phyloP scores from a whole-genome alignment of 768 basidiomycete species.

The Crassisporium funariophilum region DNA sequence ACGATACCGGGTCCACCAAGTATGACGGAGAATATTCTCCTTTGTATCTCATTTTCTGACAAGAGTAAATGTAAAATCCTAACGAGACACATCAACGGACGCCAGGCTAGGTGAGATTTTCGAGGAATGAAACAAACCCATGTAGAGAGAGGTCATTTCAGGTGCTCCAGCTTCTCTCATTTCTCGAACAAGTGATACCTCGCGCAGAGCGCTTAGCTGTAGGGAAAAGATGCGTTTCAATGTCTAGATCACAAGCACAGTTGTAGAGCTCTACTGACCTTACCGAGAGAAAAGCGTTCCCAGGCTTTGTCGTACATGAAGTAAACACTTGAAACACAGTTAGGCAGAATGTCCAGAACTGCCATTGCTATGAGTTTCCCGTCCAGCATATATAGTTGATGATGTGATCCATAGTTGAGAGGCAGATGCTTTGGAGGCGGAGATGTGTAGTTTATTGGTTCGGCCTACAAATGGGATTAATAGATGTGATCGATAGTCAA shows the following conservation, averaged over 20 bases:
- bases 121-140: constrained; percentile 59
- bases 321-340: constrained; percentile 81
- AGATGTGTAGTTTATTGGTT: constrained; percentile 60
- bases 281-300: constrained; percentile 75
- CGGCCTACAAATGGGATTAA: constrained; percentile 39
- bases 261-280: constrained; percentile 44
- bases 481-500: background rate
- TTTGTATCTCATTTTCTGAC: constrained; percentile 96
- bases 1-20: constrained; percentile 76
- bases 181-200: constrained; percentile 73
- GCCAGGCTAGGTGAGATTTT: background rate
- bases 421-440: constrained; percentile 63
- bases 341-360: constrained; percentile 88
- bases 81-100: background rate
- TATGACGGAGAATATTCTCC: constrained; percentile 90
- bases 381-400: constrained; percentile 85
- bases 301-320: constrained; percentile 84
- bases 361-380: constrained; percentile 81
- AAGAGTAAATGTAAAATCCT: constrained; percentile 95
- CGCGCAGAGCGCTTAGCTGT: constrained; percentile 84
- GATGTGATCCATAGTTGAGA: constrained; percentile 85
- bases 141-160: constrained; percentile 72
- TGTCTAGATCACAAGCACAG: background rate
- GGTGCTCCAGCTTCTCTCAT: constrained; percentile 69
- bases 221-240: background rate